Conservation (phyloP, 2,329 filamentous ascomycete genomes). For the Venturiaceae sp. region DNA sequence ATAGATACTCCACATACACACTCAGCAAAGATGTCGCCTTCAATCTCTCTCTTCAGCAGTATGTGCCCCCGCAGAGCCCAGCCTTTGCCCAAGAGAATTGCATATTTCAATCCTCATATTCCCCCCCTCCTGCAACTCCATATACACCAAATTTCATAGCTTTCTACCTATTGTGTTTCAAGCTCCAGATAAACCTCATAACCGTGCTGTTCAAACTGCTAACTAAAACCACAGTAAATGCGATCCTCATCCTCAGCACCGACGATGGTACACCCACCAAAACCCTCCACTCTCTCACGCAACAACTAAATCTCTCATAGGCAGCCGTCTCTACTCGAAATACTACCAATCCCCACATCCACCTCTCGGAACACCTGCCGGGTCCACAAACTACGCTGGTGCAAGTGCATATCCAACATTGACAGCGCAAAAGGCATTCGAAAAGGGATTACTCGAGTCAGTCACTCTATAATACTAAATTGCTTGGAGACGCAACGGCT, state of each 20-base stretch:
- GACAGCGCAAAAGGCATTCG: constrained; percentile 92
- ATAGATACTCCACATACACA: neutral
- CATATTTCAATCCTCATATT: no score
- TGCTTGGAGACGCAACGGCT: neutral
- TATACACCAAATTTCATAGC: no score
- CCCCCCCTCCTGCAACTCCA: no score
- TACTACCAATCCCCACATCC: constrained; percentile 71
- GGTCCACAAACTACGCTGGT: constrained; percentile 49
- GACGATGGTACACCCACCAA: constrained; percentile 90
- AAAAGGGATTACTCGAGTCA: constrained; percentile 76
- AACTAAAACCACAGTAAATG: constrained; percentile 32
- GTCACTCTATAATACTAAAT: neutral
- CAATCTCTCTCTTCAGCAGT: neutral
- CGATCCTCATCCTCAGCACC: constrained; percentile 46
- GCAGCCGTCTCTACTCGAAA: constrained; percentile 28
- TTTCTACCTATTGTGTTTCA: no score
- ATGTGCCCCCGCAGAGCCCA: neutral
- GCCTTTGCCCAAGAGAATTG: no score
- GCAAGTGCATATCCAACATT: constrained; percentile 76
- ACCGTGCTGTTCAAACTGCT: no score
- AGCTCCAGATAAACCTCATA: no score
- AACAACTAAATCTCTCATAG: neutral
- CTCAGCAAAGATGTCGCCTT: neutral
- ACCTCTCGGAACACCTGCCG: constrained; percentile 47
- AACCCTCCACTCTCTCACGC: constrained; percentile 9